phyloP scores from a whole-genome alignment of 106 monocot species.

The Alisma plantagoaquatica region DNA sequence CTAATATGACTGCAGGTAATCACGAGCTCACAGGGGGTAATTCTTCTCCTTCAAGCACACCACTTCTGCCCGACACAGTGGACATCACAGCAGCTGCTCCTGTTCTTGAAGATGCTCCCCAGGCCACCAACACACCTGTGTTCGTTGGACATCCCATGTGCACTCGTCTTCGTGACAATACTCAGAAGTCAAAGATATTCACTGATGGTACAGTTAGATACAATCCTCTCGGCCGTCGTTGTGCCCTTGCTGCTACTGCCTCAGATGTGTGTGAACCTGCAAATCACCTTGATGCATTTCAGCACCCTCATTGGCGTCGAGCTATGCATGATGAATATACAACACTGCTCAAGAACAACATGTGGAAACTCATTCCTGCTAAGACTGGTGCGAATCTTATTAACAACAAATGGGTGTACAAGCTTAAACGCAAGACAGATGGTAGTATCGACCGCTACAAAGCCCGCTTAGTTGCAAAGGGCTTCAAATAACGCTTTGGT shows the following conservation, averaged over 20 bases:
- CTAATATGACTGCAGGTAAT: too few species aligned
- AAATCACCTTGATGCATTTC: background rate
- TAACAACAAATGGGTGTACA: background rate
- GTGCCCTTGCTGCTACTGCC: background rate
- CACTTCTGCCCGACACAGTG: too few species aligned
- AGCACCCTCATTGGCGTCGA: background rate
- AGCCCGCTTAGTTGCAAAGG: background rate
- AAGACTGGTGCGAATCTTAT: background rate
- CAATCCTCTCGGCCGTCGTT: background rate
- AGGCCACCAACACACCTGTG: too few species aligned
- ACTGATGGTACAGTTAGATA: background rate
- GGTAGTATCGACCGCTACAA: conserved; percentile 1
- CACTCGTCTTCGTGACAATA: too few species aligned
- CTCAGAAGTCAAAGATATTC: conserved; percentile 1
- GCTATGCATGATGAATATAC: background rate
- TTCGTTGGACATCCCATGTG: too few species aligned
- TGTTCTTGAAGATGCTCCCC: background rate
- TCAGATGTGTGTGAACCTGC: background rate
- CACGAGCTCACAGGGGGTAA: too few species aligned
- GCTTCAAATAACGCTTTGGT: background rate
- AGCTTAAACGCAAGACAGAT: background rate
- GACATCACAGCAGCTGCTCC: background rate
- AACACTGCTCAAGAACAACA: background rate
- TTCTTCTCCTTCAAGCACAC: too few species aligned
- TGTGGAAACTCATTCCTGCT: background rate